Percentiles rank a stretch among this genome's conserved stretches.
phyloP scores from a whole-genome alignment of 192 early-diverging fungal genomes.

The Coemansia sp. region DNA sequence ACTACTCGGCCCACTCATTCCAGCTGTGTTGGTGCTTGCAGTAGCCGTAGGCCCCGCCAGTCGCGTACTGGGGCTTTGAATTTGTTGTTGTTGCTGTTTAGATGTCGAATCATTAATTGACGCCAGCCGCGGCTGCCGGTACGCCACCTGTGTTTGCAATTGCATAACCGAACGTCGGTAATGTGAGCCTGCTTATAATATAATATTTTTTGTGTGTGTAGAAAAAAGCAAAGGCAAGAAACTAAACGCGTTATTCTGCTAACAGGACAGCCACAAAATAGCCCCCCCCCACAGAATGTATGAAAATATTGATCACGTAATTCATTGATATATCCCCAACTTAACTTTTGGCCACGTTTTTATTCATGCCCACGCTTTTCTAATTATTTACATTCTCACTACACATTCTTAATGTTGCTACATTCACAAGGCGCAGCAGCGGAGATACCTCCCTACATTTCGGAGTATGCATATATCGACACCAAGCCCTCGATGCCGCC shows the following conservation, averaged over 20 bases:
- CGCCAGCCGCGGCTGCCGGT: conserved; percentile 29
- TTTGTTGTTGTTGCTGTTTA: conserved; percentile 19
- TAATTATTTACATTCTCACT: too few species aligned
- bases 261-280: not conserved
- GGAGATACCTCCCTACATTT: not conserved
- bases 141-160: not conserved
- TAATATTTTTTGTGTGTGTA: not conserved
- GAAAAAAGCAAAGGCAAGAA: not conserved
- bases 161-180: not conserved
- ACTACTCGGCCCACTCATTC: not conserved
- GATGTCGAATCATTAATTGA: conserved; percentile 24
- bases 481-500: not conserved
- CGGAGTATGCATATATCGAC: not conserved
- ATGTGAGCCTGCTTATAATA: too few species aligned
- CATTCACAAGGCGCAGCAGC: not conserved
- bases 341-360: not conserved
- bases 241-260: not conserved
- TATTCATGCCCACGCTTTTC: too few species aligned
- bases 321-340: not conserved
- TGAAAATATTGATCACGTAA: not conserved
- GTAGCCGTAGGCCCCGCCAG: not conserved
- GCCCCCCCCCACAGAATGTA: not conserved
- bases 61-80: not conserved
- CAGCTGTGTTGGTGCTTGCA: conserved; percentile 1
- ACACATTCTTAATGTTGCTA: not conserved